Evolutionary conservation across 2,329 filamentous ascomycete genomes (phyloP).

Genomic region (Rhynchosporium agropyri): DNA sequence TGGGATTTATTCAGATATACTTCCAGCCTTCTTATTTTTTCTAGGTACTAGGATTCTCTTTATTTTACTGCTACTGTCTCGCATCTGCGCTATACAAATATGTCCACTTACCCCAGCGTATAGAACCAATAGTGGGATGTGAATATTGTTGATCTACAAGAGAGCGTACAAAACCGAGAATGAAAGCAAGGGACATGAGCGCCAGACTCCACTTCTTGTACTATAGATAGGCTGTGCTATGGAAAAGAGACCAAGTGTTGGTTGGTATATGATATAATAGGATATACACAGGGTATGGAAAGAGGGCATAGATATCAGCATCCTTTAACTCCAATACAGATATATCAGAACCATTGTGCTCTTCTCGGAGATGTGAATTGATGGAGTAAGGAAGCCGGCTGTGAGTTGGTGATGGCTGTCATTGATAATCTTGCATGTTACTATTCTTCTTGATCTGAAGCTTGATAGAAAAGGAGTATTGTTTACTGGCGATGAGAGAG

Average conservation of each 20-base stretch:
- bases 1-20: background rate
- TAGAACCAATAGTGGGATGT: background rate
- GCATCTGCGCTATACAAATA: background rate
- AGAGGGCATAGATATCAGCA: constrained; percentile 10
- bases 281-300: background rate
- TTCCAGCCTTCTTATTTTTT: background rate
- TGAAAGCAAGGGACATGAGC: background rate
- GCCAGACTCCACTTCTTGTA: constrained; percentile 13
- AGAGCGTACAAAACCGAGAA: background rate
- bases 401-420: no score
- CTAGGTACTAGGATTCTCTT: background rate
- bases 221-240: constrained; percentile 6
- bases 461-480: no score
- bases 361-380: background rate
- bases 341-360: background rate
- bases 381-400: background rate
- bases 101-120: background rate
- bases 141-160: no score
- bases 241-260: background rate
- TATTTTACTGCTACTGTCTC: background rate
- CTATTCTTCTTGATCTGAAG: no score
- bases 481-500: no score
- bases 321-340: constrained; percentile 5
- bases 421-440: no score
- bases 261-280: background rate